Evolutionary conservation across 768 basidiomycete species (phyloP), one percentile per base, ranked within the genome.

Genomic region (Suillus decipiens): DNA sequence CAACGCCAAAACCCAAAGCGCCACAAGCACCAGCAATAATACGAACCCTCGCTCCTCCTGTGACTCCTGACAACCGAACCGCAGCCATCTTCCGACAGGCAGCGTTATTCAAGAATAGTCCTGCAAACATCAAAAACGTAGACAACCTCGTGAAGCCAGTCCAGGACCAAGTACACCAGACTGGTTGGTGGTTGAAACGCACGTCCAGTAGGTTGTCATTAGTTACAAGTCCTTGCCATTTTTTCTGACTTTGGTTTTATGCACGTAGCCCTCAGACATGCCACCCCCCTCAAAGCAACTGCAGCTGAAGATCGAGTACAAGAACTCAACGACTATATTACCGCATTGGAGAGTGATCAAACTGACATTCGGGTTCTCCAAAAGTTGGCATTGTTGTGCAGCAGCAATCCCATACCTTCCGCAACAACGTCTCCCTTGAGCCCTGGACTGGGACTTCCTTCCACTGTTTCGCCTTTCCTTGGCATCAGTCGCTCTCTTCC

Each of bases 131-230:
- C 65, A 74, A 77, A 33, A 77, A 75, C 36, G 70, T 82, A 28
- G 77, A 86, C n/a, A 84, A 86, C 19, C 75, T 95, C 69, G 76
- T 93, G 68, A 87, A 91, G 66, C 86, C 88, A 24, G 74, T 92
- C 63, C 85, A 88, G 64, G 87, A 84, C 60, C 80, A 83, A 66
- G 87, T 81, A 64, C 85, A 88, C 68, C 88, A 91, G 69, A 87
- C 85, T 24, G 85, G 85, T 8, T 96, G 94, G 94, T 95, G 94
- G 93, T 72, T 86, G 65, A 92, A 90, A 72, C 82, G 89, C 66
- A 87, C 85, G 72, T 79, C 83, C 47, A 75, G 93, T 95, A 71
- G 73, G 86, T 84, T 47, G 47, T 36, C 6, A 45, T 58, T 55
- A 63, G 5, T 17, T 17, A 57, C 39, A 60, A 15, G 37, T 6